Percentiles rank a stretch among this genome's conserved stretches.
Evolutionary conservation across 2,329 filamentous ascomycete genomes (phyloP).

Genomic region (Colletotrichum limetticola): DNA sequence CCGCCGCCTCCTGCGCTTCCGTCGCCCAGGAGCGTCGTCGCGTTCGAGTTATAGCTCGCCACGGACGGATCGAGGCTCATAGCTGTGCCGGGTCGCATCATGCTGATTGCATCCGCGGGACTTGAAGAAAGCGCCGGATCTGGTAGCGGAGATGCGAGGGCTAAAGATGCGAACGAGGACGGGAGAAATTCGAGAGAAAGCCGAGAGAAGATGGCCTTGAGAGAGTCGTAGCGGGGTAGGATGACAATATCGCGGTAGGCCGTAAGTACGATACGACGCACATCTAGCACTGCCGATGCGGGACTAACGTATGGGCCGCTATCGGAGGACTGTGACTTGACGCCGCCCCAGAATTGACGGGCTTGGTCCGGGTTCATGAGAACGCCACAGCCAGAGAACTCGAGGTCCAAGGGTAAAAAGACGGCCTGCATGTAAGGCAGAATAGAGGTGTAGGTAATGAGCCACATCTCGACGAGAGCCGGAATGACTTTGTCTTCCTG

Average conservation of each 20-base stretch:
- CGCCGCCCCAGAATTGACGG: constrained; percentile 88
- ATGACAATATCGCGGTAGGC: constrained; percentile 91
- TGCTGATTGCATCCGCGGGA: constrained; percentile 52
- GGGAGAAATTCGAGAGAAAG: constrained; percentile 83
- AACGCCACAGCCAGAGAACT: constrained; percentile 86
- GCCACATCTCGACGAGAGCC: constrained; percentile 92
- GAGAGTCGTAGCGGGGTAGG: constrained; percentile 85
- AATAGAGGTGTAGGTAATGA: constrained; percentile 89
- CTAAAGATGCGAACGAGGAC: constrained; percentile 61
- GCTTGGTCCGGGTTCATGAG: constrained; percentile 84
- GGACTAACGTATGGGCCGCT: constrained; percentile 56
- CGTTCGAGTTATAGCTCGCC: constrained; percentile 83
- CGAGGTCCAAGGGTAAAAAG: constrained; percentile 90
- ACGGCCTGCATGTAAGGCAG: constrained; percentile 95
- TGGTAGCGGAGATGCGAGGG: constrained; percentile 63
- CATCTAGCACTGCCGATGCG: constrained; percentile 74
- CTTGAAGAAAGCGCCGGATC: constrained; percentile 61
- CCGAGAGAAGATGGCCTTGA: constrained; percentile 91
- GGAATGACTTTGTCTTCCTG: constrained; percentile 91
- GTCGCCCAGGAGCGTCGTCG: constrained; percentile 81
- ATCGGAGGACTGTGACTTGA: constrained; percentile 57
- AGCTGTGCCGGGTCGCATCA: constrained; percentile 75
- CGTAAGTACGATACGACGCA: constrained; percentile 87
- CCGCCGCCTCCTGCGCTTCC: constrained; percentile 63
- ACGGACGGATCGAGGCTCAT: constrained; percentile 78